Conservation (phyloP, 192 early-diverging fungal genomes). For the Coemansia sp. region DNA sequence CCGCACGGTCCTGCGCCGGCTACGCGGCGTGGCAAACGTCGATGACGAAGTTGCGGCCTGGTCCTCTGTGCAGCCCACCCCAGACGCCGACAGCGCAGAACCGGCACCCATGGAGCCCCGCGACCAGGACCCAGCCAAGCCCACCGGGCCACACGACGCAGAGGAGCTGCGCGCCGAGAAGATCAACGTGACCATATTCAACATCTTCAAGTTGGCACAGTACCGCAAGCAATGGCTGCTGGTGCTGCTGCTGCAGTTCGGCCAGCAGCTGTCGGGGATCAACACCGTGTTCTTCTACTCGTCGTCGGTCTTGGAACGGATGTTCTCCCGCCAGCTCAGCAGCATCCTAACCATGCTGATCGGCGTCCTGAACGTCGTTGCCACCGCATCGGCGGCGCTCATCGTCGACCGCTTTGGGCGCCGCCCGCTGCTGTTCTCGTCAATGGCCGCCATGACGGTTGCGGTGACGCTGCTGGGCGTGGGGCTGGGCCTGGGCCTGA, state of each 20-base stretch:
- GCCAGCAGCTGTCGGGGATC: slow-evolving; percentile 91
- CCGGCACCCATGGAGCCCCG: not conserved
- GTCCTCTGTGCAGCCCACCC: not conserved
- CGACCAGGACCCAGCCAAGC: not conserved
- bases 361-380: slow-evolving; percentile 67
- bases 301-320: slow-evolving; percentile 61
- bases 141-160: not conserved
- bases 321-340: slow-evolving; percentile 56
- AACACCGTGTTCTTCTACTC: slow-evolving; percentile 89
- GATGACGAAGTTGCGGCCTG: slow-evolving; percentile 38
- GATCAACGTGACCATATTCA: slow-evolving; percentile 29
- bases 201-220: slow-evolving; percentile 37
- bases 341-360: slow-evolving; percentile 73
- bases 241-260: slow-evolving; percentile 66
- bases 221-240: slow-evolving; percentile 63
- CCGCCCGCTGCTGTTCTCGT: slow-evolving; percentile 64
- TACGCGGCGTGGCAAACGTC: slow-evolving; percentile 30
- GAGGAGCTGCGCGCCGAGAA: slow-evolving; percentile 11
- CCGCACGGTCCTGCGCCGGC: slow-evolving; percentile 16
- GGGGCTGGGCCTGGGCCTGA: slow-evolving; percentile 60
- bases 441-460: slow-evolving; percentile 60
- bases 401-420: slow-evolving; percentile 79
- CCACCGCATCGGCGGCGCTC: slow-evolving; percentile 63
- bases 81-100: not conserved
- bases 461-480: slow-evolving; percentile 54